Evolutionary conservation across 306 rosid species (phyloP).

Genomic region (Amphicarpaea edgeworthii): DNA sequence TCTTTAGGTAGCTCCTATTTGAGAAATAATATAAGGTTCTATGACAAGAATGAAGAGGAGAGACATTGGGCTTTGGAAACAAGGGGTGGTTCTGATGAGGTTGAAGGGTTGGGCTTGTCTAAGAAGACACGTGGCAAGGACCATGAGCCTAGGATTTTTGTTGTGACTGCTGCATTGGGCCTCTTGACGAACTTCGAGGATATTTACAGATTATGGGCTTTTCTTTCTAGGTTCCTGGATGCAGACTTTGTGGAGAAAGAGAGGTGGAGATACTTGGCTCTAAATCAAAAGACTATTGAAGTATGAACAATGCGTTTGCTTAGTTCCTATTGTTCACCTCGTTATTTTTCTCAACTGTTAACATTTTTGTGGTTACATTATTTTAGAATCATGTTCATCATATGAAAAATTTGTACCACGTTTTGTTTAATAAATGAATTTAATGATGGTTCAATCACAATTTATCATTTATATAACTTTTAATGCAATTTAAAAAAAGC

Average conservation of each 20-base stretch:
- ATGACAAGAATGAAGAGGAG: constrained; percentile 60
- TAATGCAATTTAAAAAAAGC: no score
- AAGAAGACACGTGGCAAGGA: constrained; percentile 29
- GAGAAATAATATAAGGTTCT: constrained; percentile 56
- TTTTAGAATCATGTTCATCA: constrained; percentile 15
- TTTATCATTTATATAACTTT: no score
- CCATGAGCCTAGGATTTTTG: constrained; percentile 48
- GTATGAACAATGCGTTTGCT: constrained; percentile 52
- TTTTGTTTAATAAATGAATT: not conserved
- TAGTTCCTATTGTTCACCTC: not conserved
- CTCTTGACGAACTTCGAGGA: constrained; percentile 85
- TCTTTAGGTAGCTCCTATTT: constrained; percentile 61
- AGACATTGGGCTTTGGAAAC: constrained; percentile 53
- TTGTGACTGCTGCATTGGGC: constrained; percentile 61
- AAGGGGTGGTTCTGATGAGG: constrained; percentile 36
- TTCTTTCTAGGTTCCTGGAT: constrained; percentile 78
- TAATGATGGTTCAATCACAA: no score
- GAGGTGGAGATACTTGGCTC: constrained; percentile 88
- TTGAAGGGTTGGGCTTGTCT: constrained; percentile 31
- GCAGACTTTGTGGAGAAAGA: constrained; percentile 94
- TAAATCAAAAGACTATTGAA: constrained; percentile 75
- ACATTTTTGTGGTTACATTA: not conserved
- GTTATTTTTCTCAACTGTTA: constrained; percentile 6
- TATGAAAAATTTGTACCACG: not conserved
- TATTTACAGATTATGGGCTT: constrained; percentile 73